Conservation (phyloP, 495 filamentous ascomycete species). For the Parmelia sp. region DNA sequence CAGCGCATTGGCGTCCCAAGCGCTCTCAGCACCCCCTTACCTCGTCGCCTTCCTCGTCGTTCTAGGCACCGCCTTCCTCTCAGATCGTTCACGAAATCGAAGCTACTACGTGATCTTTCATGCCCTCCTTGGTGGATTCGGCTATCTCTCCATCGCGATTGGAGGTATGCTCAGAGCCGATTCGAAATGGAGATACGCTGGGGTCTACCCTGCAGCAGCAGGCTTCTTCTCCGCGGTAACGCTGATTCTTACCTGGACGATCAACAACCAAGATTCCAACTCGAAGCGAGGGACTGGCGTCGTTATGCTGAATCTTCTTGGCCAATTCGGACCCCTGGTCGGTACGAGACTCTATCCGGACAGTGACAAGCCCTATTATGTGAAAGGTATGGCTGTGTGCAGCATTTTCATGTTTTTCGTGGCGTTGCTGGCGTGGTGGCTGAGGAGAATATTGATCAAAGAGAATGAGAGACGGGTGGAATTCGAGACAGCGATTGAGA, state of each 20-base stretch:
- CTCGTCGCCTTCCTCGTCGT: constrained; percentile 48
- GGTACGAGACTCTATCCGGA: constrained; percentile 56
- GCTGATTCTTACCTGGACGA: constrained; percentile 58
- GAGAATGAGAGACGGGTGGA: constrained; percentile 33
- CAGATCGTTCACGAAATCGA: constrained; percentile 43
- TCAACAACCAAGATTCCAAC: constrained; percentile 55
- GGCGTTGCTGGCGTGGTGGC: constrained; percentile 38
- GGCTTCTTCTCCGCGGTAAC: constrained; percentile 60
- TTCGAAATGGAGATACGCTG: constrained; percentile 42
- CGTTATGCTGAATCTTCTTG: constrained; percentile 52
- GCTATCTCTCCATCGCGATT: constrained; percentile 56
- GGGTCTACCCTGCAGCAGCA: constrained; percentile 50
- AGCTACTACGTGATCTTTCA: constrained; percentile 47
- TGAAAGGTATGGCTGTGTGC: constrained; percentile 52
- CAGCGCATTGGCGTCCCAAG: constrained; percentile 43
- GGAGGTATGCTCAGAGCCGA: constrained; percentile 28
- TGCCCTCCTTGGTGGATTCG: constrained; percentile 49
- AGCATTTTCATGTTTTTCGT: constrained; percentile 52
- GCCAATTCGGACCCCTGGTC: constrained; percentile 57
- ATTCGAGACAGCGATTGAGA: background rate
- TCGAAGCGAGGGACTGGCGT: constrained; percentile 51
- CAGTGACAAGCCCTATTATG: constrained; percentile 50
- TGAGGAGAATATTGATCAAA: constrained; percentile 42
- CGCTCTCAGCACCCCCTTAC: constrained; percentile 53
- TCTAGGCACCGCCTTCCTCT: constrained; percentile 44